Conservation (phyloP, 352 stramenopile species). For the Pythium dissimile region DNA sequence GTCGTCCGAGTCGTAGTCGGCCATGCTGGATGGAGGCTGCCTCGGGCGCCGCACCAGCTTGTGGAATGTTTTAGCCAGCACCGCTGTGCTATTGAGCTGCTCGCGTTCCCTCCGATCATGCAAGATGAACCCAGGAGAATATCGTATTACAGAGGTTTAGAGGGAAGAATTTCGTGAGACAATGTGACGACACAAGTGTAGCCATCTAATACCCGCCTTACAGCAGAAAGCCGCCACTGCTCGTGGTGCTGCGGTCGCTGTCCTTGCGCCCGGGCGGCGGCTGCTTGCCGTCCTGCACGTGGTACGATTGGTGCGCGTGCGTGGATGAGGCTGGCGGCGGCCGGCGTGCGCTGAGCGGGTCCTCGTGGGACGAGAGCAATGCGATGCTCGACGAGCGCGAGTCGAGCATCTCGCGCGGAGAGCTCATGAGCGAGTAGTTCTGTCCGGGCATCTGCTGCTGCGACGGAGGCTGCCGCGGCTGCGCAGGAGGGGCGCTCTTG, state of each 20-base stretch:
- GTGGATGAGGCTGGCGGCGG: constrained; percentile 18
- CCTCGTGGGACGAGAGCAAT: constrained; percentile 34
- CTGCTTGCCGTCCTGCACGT: constrained; percentile 4
- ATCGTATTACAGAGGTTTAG: constrained; percentile 7
- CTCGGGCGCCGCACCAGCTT: no score
- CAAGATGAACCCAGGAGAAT: constrained; percentile 1
- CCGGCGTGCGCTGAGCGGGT: no score
- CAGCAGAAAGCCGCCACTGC: constrained; percentile 12
- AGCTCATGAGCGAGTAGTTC: constrained; percentile 48
- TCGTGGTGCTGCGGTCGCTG: constrained; percentile 15
- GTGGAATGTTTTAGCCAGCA: no score
- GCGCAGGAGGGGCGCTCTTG: not conserved
- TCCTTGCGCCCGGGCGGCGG: constrained; percentile 7
- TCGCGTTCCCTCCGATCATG: not conserved
- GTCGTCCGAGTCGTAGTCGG: constrained; percentile 36
- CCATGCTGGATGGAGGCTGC: no score
- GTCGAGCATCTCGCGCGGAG: constrained; percentile 42
- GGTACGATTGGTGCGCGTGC: constrained; percentile 25
- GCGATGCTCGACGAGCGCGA: constrained; percentile 63
- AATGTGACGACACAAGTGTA: constrained; percentile 2
- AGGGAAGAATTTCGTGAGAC: not conserved
- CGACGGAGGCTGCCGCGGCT: constrained; percentile 5
- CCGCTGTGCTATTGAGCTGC: not conserved
- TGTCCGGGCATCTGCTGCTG: constrained; percentile 5
- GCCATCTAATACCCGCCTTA: constrained; percentile 4